Evolutionary conservation across 2,329 filamentous ascomycete species (phyloP).

Genomic region (Alternaria alternata): DNA sequence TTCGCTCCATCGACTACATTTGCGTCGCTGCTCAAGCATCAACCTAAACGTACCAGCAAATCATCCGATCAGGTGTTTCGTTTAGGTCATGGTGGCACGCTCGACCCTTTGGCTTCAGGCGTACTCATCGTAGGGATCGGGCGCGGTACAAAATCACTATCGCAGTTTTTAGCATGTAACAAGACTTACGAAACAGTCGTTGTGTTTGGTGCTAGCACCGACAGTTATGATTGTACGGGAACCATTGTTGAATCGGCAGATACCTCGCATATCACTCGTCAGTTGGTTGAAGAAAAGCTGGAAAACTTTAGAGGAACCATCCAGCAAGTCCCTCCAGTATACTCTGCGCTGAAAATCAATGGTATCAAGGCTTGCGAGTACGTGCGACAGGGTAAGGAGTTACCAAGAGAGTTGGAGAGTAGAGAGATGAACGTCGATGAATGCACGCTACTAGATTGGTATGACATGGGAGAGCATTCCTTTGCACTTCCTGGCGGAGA

Average conservation of each 20-base stretch:
- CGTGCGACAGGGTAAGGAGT: conserved; percentile 30
- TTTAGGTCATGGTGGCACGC: conserved; percentile 43
- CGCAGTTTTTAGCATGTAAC: conserved; percentile 35
- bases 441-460: conserved; percentile 39
- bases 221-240: conserved; percentile 41
- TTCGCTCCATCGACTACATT: conserved; percentile 32
- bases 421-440: conserved; percentile 40
- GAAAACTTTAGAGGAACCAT: conserved; percentile 32
- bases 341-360: conserved; percentile 42
- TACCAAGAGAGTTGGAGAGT: conserved; percentile 37
- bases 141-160: conserved; percentile 40
- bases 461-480: conserved; percentile 26
- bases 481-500: conserved; percentile 23
- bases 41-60: conserved; percentile 34
- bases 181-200: conserved; percentile 43
- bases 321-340: conserved; percentile 37
- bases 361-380: conserved; percentile 44
- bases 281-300: conserved; percentile 30
- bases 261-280: conserved; percentile 27
- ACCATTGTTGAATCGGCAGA: conserved; percentile 20
- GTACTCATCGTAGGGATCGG: conserved; percentile 44
- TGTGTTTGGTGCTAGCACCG: conserved; percentile 41
- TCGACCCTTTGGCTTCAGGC: conserved; percentile 42
- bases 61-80: conserved; percentile 33
- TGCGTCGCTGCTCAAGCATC: conserved; percentile 21